Conservation (phyloP, 495 filamentous ascomycete genomes). For the Aspergillus nanangensis region DNA sequence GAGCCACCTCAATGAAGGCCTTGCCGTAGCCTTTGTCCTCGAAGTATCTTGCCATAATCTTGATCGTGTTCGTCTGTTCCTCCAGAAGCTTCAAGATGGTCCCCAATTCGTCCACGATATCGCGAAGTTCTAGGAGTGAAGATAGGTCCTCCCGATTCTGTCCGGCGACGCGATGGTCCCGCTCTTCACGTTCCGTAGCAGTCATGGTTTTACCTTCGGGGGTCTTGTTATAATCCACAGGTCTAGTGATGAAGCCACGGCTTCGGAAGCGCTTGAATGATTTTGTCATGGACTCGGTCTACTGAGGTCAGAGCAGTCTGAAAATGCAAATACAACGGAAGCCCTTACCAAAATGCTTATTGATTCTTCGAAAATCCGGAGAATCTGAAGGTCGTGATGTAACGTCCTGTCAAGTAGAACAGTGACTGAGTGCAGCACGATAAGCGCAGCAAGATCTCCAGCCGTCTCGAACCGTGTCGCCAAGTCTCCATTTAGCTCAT, state of each 20-base stretch:
- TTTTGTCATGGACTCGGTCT: constrained; percentile 60
- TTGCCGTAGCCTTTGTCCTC: constrained; percentile 26
- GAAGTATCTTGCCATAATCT: constrained; percentile 44
- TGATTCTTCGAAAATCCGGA: constrained; percentile 64
- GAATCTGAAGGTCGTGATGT: constrained; percentile 58
- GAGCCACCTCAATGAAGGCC: constrained; percentile 45
- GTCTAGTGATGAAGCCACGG: constrained; percentile 36
- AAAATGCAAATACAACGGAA: neutral
- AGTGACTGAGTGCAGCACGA: constrained; percentile 58
- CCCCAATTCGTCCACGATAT: constrained; percentile 62
- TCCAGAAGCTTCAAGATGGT: constrained; percentile 56
- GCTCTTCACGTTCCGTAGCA: constrained; percentile 39
- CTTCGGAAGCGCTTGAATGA: constrained; percentile 62
- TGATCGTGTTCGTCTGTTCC: constrained; percentile 48
- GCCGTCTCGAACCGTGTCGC: constrained; percentile 60
- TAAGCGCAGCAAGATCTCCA: constrained; percentile 57
- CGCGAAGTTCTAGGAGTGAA: constrained; percentile 58
- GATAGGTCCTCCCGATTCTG: constrained; percentile 61
- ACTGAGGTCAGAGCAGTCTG: constrained; percentile 1
- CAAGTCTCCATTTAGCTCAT: constrained; percentile 64
- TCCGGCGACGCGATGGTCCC: constrained; percentile 45
- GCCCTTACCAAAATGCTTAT: constrained; percentile 55
- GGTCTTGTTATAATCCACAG: constrained; percentile 45
- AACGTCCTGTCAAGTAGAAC: constrained; percentile 56
- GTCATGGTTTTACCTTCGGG: constrained; percentile 40